These are phyloP conservation scores for Alternaria sp. DNA, from an alignment of 2,329 filamentous ascomycete genomes.

Conservation along the genomic window DNA sequence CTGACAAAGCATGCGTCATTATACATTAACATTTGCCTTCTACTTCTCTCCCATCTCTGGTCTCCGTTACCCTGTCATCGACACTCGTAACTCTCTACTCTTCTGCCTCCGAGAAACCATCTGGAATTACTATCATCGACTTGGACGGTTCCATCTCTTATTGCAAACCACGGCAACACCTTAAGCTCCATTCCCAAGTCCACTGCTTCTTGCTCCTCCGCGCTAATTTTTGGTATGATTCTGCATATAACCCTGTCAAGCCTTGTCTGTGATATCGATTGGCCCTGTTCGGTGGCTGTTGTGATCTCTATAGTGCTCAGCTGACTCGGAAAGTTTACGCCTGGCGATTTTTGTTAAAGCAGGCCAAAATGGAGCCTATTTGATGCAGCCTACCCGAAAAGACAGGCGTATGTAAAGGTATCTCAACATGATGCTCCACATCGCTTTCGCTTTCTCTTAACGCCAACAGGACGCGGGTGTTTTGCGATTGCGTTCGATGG, in stretches of 20 bases:
- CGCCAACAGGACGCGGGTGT: slow-evolving; percentile 21
- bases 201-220: slow-evolving; percentile 23
- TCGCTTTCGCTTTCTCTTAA: slow-evolving; percentile 9
- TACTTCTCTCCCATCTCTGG: neutral
- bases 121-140: slow-evolving; percentile 37
- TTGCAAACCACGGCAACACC: slow-evolving; percentile 38
- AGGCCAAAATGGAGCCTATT: too few species aligned
- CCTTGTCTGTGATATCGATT: slow-evolving; percentile 22
- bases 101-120: slow-evolving; percentile 44
- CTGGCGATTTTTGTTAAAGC: too few species aligned
- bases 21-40: neutral
- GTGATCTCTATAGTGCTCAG: slow-evolving; percentile 25
- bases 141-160: slow-evolving; percentile 41
- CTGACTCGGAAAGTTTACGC: neutral
- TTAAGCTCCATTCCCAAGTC: slow-evolving; percentile 11
- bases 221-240: slow-evolving; percentile 22
- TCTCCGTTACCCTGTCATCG: slow-evolving; percentile 16
- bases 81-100: slow-evolving; percentile 50
- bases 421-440: neutral
- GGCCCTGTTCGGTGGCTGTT: slow-evolving; percentile 12
- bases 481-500: neutral
- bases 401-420: too few species aligned
- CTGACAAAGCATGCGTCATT: slow-evolving; percentile 13
- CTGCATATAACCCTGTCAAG: slow-evolving; percentile 30
- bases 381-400: too few species aligned